These are phyloP conservation scores for Penicillium sp. DNA, from an alignment of 2,329 filamentous ascomycete genomes.

Conservation along the genomic window DNA sequence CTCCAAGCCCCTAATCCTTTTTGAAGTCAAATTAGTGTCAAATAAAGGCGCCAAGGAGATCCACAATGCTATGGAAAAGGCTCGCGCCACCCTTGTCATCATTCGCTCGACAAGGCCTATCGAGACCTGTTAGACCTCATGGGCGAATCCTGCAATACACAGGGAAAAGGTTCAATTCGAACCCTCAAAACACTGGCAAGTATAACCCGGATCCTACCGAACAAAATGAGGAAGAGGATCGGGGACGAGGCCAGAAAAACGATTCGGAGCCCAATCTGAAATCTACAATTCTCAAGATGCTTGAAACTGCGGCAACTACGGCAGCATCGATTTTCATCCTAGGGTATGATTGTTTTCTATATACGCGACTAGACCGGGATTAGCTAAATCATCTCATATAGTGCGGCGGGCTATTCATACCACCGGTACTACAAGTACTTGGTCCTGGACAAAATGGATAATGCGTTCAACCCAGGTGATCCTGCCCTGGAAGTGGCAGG, in stretches of 20 bases:
- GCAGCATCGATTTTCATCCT: slow-evolving; percentile 73
- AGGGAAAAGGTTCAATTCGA: slow-evolving; percentile 26
- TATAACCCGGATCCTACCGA: slow-evolving; percentile 31
- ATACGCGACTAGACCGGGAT: not conserved
- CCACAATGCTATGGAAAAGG: slow-evolving; percentile 28
- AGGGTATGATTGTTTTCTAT: slow-evolving; percentile 45
- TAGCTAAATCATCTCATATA: slow-evolving; percentile 22
- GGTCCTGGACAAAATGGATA: slow-evolving; percentile 88
- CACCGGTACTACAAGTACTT: slow-evolving; percentile 85
- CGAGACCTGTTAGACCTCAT: slow-evolving; percentile 12
- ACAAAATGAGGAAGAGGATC: slow-evolving; percentile 31
- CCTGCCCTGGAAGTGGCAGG: slow-evolving; percentile 82
- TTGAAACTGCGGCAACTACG: slow-evolving; percentile 73
- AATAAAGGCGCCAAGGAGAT: not conserved
- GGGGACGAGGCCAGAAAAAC: slow-evolving; percentile 18
- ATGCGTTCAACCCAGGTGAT: slow-evolving; percentile 89
- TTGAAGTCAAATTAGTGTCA: not conserved
- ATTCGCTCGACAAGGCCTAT: slow-evolving; percentile 19
- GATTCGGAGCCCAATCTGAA: slow-evolving; percentile 34
- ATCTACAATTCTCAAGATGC: slow-evolving; percentile 60
- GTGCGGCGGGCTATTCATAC: slow-evolving; percentile 71
- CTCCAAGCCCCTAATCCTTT: not conserved
- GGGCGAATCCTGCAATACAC: slow-evolving; percentile 10
- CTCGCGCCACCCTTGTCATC: slow-evolving; percentile 23
- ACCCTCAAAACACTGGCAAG: slow-evolving; percentile 19